Evolutionary conservation across 441 rosid species (phyloP), one percentile per base, ranked within the genome.

Genomic region (Arabidopsis lyrata): DNA sequence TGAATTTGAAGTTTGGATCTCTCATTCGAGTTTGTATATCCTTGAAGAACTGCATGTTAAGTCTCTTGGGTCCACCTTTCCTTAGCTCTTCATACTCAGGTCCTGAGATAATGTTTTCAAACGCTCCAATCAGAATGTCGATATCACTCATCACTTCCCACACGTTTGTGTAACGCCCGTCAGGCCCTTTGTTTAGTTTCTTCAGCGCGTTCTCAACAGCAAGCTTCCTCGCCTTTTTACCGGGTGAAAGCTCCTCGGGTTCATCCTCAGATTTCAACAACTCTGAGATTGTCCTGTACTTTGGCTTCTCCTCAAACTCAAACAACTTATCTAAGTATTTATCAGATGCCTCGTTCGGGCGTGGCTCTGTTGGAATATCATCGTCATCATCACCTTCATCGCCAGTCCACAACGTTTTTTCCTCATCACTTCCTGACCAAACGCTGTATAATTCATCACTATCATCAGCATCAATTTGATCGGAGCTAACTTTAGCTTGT

Each of bases 61-160:
- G 72, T 80, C 74, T 87, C 89, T 85, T 95, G 8, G 96, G 97
- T 11, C 99, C 99, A 59, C 96, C 97, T 73, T 90, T 84, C 44
- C 97, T 85, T 70, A 92, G 97, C 81, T 92, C 99, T 77, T 89
- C 99, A 41, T 95, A 95, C 66, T 95, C 97, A 1, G 98, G 98
- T 35, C 98, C 93, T 8, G 98, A 92, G 52, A 92, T 86, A 38
- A 95, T 82, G 58, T 92, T 95, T 64, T 92, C 97, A 16, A 95
- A 95, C 39, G 97, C 97, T 56, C 95, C 96, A 35, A 95, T 85
- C 70, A 92, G 73, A 73, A 95, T 86, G 77, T 95, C 95, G 12
- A 84, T 76, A 73, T 92, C 98, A 49, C 97, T 90, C 95, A 90
- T 92, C 53, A 95, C 95, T 82, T 95, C 97, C 96, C 94, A 95